Conservation (phyloP, 2,329 filamentous ascomycete species). For the Lachnellula subtilissima region DNA sequence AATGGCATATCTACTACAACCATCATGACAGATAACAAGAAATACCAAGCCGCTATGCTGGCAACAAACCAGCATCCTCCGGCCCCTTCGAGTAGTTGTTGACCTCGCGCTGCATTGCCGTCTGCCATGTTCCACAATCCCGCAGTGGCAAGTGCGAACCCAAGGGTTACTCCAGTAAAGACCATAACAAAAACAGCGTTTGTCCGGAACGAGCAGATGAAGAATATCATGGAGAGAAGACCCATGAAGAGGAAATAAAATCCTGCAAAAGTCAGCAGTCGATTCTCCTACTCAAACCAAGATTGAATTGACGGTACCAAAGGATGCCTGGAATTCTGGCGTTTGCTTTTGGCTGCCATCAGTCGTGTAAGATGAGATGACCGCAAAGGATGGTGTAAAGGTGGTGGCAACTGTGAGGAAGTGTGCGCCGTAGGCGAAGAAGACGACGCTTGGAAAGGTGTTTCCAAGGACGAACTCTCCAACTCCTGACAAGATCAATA, state of each 20-base stretch:
- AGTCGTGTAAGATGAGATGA: slow-evolving; percentile 41
- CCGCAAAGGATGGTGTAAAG: slow-evolving; percentile 48
- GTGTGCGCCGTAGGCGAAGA: slow-evolving; percentile 49
- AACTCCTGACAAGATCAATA: slow-evolving; percentile 45
- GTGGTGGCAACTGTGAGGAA: slow-evolving; percentile 52
- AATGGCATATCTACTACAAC: slow-evolving; percentile 53
- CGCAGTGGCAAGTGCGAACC: slow-evolving; percentile 56
- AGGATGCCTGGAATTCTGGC: neutral
- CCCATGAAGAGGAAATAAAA: slow-evolving; percentile 27
- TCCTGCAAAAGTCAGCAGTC: neutral
- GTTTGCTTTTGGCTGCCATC: slow-evolving; percentile 13
- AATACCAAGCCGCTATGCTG: slow-evolving; percentile 49
- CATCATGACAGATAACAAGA: slow-evolving; percentile 49
- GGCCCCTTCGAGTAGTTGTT: slow-evolving; percentile 25
- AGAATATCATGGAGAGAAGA: slow-evolving; percentile 29
- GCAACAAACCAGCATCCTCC: slow-evolving; percentile 48
- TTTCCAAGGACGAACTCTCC: slow-evolving; percentile 53
- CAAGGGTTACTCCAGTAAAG: slow-evolving; percentile 56
- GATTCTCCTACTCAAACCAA: neutral
- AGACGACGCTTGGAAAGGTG: slow-evolving; percentile 55
- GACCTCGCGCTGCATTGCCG: slow-evolving; percentile 1
- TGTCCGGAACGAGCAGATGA: slow-evolving; percentile 65
- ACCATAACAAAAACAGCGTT: slow-evolving; percentile 69
- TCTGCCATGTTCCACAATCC: slow-evolving; percentile 46
- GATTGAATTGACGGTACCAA: neutral